phyloP scores from a whole-genome alignment of 345 rosid species.

The Garcia nutans region DNA sequence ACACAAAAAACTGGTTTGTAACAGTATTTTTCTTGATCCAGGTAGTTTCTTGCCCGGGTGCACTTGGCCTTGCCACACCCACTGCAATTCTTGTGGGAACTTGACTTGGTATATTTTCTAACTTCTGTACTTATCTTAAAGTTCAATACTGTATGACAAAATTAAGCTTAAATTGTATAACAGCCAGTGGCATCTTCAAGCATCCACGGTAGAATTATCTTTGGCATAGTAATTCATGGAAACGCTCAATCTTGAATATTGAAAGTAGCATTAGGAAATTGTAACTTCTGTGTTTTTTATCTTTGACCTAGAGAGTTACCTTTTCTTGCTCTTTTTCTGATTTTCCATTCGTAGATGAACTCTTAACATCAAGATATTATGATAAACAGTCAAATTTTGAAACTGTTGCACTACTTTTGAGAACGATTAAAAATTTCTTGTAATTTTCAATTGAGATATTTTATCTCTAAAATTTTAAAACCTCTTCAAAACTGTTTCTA shows the following conservation, averaged over 20 bases:
- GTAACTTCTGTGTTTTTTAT: not conserved
- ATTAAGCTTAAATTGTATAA: not conserved
- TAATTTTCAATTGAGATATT: not conserved
- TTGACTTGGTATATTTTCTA: conserved; percentile 65
- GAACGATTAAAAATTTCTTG: not conserved
- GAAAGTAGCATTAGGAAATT: not conserved
- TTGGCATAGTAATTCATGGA: not conserved
- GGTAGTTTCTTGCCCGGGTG: conserved; percentile 99
- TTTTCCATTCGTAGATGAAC: not conserved
- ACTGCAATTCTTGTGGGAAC: conserved; percentile 97
- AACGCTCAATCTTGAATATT: conserved; percentile 1
- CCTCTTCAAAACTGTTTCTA: not conserved
- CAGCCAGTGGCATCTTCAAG: not conserved
- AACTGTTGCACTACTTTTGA: not conserved
- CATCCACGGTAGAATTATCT: not conserved
- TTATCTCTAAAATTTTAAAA: not conserved
- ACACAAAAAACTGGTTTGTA: conserved; percentile 3
- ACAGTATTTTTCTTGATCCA: conserved; percentile 33
- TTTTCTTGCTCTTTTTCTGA: not conserved
- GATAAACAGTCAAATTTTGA: not conserved
- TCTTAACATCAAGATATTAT: not conserved
- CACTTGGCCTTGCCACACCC: conserved; percentile 97
- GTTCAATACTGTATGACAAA: not conserved
- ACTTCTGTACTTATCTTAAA: conserved; percentile 23
- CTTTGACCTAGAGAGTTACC: not conserved